Percentiles rank a stretch among this genome's conserved stretches.
Evolutionary conservation across 768 basidiomycete species (phyloP).

Genomic region (Tremella mesenterica): DNA sequence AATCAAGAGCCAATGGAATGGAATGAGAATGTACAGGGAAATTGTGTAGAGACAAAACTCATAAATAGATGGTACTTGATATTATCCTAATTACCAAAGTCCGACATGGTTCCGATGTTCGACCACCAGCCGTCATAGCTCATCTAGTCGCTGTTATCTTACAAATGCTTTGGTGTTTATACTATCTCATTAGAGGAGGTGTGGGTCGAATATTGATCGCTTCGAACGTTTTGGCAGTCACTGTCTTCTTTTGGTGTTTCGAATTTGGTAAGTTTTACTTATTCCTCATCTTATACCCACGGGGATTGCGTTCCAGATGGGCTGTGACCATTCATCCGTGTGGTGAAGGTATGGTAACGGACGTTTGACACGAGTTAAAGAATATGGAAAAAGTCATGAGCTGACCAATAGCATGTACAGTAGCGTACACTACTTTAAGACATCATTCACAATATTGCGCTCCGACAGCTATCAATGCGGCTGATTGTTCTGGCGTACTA

Average conservation of each 20-base stretch:
- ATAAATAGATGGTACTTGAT: constrained; percentile 20
- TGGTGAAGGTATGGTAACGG: background rate
- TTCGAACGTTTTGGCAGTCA: constrained; percentile 2
- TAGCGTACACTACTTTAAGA: constrained; percentile 10
- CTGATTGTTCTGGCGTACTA: constrained; percentile 17
- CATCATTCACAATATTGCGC: constrained; percentile 17
- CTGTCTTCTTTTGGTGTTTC: constrained; percentile 6
- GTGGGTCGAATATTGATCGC: constrained; percentile 10
- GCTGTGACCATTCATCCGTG: background rate
- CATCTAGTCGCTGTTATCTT: constrained; percentile 12
- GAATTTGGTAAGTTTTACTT: constrained; percentile 6
- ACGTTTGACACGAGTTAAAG: background rate
- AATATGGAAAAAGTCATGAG: background rate
- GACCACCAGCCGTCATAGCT: constrained; percentile 14
- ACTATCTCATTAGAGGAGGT: constrained; percentile 6
- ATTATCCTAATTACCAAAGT: constrained; percentile 18
- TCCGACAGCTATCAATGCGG: constrained; percentile 2
- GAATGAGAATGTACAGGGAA: too few relatives aligned
- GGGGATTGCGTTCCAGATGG: background rate
- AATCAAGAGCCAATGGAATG: too few relatives aligned
- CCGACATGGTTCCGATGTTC: background rate
- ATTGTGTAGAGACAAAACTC: too few relatives aligned
- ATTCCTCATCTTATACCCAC: background rate
- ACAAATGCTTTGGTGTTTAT: constrained; percentile 8
- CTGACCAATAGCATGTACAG: constrained; percentile 3